phyloP scores from a whole-genome alignment of 768 basidiomycete species.

The Leccinum pellstonianum region DNA sequence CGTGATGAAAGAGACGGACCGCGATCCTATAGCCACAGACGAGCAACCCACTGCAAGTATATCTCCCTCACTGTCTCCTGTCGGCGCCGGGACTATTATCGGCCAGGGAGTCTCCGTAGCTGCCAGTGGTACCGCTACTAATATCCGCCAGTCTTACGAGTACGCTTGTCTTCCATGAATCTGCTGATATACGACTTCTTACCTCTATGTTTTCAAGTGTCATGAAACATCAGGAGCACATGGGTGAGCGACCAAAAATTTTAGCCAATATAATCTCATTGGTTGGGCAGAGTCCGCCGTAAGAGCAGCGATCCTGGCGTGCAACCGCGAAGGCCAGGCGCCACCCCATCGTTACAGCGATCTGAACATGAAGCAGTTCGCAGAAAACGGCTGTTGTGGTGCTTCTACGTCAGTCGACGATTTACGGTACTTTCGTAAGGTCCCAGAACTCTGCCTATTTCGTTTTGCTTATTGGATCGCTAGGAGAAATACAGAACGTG shows the following conservation, averaged over 20 bases:
- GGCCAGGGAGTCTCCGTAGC: too few species aligned
- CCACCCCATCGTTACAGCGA: constrained; percentile 11
- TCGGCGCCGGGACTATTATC: too few species aligned
- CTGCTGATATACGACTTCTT: constrained; percentile 24
- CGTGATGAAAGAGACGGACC: too few species aligned
- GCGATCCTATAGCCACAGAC: too few species aligned
- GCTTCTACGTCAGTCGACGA: too few species aligned
- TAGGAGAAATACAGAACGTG: constrained; percentile 54
- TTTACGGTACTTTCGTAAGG: too few species aligned
- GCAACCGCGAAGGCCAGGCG: background rate
- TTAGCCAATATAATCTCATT: background rate
- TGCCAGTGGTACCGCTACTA: too few species aligned
- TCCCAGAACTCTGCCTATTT: background rate
- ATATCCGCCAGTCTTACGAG: background rate
- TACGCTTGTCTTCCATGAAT: background rate
- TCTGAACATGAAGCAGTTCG: too few species aligned
- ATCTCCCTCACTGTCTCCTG: too few species aligned
- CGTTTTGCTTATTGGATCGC: background rate
- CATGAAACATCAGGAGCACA: constrained; percentile 37
- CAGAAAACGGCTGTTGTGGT: too few species aligned
- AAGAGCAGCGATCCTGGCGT: background rate
- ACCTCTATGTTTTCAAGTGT: background rate
- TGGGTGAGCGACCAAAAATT: constrained; percentile 29
- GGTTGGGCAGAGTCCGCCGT: background rate
- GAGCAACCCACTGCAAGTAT: too few species aligned